phyloP scores from a whole-genome alignment of 2,329 filamentous ascomycete species.

The Cladorrhinum sp. region DNA sequence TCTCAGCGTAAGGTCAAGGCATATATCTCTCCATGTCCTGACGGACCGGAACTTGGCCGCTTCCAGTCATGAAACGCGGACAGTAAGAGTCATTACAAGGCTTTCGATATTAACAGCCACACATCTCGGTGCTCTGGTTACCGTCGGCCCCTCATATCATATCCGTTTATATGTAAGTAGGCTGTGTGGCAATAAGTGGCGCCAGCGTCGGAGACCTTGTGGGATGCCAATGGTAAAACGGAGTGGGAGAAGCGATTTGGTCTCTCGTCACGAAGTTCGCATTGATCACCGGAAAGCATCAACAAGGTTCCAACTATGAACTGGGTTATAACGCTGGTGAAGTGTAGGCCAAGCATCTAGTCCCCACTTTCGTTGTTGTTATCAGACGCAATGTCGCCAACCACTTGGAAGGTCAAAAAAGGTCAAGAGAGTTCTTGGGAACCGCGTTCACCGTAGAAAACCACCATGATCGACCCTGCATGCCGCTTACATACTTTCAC shows the following conservation, averaged over 20 bases:
- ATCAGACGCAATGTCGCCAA: background rate
- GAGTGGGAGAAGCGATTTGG: background rate
- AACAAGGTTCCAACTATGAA: background rate
- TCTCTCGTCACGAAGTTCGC: background rate
- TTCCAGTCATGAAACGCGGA: background rate
- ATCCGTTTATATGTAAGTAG: background rate
- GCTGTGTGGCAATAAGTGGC: background rate
- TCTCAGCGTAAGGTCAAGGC: too few relatives aligned
- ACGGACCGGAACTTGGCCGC: background rate
- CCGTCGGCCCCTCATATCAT: background rate
- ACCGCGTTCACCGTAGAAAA: background rate
- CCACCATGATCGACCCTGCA: background rate
- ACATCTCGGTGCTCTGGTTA: background rate
- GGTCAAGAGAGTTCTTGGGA: constrained; percentile 1
- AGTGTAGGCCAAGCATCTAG: background rate
- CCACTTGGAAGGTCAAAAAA: constrained; percentile 2
- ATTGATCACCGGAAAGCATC: background rate
- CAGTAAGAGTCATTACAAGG: background rate
- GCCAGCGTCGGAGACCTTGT: background rate
- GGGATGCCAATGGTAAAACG: background rate
- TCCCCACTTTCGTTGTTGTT: background rate
- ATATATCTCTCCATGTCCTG: background rate
- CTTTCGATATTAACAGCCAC: background rate
- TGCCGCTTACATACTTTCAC: background rate
- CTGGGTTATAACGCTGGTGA: background rate